phyloP scores from a whole-genome alignment of 306 rosid genomes.

The Cucurbita argyrosperma region DNA sequence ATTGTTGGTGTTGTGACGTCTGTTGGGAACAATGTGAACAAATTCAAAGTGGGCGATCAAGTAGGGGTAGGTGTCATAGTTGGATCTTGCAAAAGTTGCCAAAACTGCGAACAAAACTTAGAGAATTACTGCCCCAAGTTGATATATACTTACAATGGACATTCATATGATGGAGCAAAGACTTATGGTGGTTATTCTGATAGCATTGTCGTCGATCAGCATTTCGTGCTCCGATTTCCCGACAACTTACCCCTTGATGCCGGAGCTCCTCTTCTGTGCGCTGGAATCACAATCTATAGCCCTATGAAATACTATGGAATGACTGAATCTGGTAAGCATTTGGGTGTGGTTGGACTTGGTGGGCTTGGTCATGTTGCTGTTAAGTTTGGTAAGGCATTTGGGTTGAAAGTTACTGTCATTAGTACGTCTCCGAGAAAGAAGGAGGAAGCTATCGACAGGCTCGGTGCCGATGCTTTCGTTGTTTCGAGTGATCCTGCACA shows the following conservation, averaged over 20 bases:
- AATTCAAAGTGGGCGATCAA: slow-evolving; percentile 58
- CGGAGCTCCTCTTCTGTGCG: slow-evolving; percentile 86
- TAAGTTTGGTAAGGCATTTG: slow-evolving; percentile 78
- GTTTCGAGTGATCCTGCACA: slow-evolving; percentile 45
- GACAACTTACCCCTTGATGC: slow-evolving; percentile 64
- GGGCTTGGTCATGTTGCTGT: slow-evolving; percentile 91
- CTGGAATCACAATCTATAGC: slow-evolving; percentile 81
- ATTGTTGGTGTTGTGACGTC: slow-evolving; percentile 62
- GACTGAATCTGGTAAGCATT: slow-evolving; percentile 74
- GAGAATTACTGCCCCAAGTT: slow-evolving; percentile 62
- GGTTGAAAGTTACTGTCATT: slow-evolving; percentile 86
- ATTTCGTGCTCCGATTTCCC: slow-evolving; percentile 47
- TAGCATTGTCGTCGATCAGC: slow-evolving; percentile 59
- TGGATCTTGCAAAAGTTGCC: slow-evolving; percentile 64
- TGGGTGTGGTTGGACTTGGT: slow-evolving; percentile 94
- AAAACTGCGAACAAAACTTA: slow-evolving; percentile 52
- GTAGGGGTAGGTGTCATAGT: slow-evolving; percentile 91
- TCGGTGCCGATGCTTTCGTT: slow-evolving; percentile 81
- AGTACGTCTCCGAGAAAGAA: slow-evolving; percentile 56
- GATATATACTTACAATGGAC: slow-evolving; percentile 46
- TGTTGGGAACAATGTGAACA: slow-evolving; percentile 48
- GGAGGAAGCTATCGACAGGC: slow-evolving; percentile 46
- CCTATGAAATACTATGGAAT: slow-evolving; percentile 86
- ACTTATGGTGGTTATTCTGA: slow-evolving; percentile 81
- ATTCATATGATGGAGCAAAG: slow-evolving; percentile 28